Evolutionary conservation across 2,329 filamentous ascomycete genomes (phyloP).

Genomic region (Talaromyces atroroseus): DNA sequence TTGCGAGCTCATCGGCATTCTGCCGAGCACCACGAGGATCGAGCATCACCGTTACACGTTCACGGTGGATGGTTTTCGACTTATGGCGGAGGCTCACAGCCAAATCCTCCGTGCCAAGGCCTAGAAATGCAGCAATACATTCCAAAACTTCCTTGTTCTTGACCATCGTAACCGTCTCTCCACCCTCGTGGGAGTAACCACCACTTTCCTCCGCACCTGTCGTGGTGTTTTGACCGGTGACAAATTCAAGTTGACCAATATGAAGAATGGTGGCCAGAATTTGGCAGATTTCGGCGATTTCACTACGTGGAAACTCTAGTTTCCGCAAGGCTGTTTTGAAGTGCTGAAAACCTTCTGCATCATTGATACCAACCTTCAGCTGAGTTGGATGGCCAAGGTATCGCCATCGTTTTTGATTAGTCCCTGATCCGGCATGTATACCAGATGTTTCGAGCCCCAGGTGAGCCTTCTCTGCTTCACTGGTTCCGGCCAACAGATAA

Average conservation of each 20-base stretch:
- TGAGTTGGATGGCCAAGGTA: conserved; percentile 95
- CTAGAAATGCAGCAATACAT: conserved; percentile 90
- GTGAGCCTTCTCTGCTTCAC: conserved; percentile 81
- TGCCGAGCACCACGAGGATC: conserved; percentile 83
- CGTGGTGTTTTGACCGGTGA: conserved; percentile 71
- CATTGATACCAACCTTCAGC: conserved; percentile 94
- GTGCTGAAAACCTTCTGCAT: conserved; percentile 89
- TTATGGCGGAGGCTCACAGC: conserved; percentile 90
- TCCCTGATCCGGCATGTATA: conserved; percentile 37
- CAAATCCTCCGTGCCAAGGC: conserved; percentile 72
- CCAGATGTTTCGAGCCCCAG: conserved; percentile 56
- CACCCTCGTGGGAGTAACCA: conserved; percentile 92
- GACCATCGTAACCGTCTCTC: conserved; percentile 75
- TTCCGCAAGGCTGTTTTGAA: conserved; percentile 95
- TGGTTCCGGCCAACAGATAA: conserved; percentile 90
- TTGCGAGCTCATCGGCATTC: conserved; percentile 89
- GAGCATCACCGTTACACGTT: conserved; percentile 97
- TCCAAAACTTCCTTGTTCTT: conserved; percentile 87
- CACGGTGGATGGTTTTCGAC: conserved; percentile 91
- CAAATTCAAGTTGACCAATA: conserved; percentile 93
- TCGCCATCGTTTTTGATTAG: conserved; percentile 78
- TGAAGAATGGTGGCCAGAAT: conserved; percentile 91
- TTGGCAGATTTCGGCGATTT: conserved; percentile 96
- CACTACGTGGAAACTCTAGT: conserved; percentile 84
- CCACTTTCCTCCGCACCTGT: conserved; percentile 84